A percentile compares a stretch with the other conserved stretches of the same genome.
Conservation (phyloP, 2,329 filamentous ascomycete species). For the Arachnomyces sp. region DNA sequence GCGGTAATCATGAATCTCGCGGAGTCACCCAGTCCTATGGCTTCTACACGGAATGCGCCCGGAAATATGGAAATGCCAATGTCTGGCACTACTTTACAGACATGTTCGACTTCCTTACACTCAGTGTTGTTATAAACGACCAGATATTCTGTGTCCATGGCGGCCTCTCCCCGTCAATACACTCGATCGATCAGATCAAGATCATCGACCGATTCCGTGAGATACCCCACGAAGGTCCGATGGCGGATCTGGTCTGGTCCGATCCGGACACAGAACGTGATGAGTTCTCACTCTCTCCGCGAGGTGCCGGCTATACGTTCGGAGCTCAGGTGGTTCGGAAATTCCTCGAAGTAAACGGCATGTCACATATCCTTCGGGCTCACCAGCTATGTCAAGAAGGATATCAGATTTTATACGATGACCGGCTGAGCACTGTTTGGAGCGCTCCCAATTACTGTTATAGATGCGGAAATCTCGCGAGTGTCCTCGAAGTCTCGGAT, state of each 20-base stretch:
- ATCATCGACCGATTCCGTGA: conserved; percentile 98
- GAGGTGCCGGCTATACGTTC: conserved; percentile 94
- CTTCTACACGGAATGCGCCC: conserved; percentile 96
- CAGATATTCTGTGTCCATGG: conserved; percentile 99
- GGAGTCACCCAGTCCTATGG: conserved; percentile 98
- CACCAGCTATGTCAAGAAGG: conserved; percentile 98
- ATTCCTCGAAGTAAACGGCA: conserved; percentile 92
- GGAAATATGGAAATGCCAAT: conserved; percentile 97
- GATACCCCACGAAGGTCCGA: conserved; percentile 96
- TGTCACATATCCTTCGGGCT: conserved; percentile 96
- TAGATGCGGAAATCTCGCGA: conserved; percentile 92
- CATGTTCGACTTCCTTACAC: conserved; percentile 97
- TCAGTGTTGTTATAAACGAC: conserved; percentile 96
- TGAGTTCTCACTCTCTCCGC: conserved; percentile 88
- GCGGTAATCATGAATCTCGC: conserved; percentile 94
- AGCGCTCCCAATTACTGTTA: conserved; percentile 96
- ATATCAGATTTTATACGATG: conserved; percentile 93
- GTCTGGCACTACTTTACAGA: conserved; percentile 99
- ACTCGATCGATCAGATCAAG: conserved; percentile 98
- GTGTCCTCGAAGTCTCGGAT: conserved; percentile 91
- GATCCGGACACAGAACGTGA: conserved; percentile 96
- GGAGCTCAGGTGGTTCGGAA: conserved; percentile 97
- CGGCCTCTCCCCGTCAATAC: conserved; percentile 81
- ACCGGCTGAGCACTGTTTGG: conserved; percentile 92
- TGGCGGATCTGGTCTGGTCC: conserved; percentile 99